Evolutionary conservation across 2,329 filamentous ascomycete genomes (phyloP).

Genomic region (Trichoderma sp.): DNA sequence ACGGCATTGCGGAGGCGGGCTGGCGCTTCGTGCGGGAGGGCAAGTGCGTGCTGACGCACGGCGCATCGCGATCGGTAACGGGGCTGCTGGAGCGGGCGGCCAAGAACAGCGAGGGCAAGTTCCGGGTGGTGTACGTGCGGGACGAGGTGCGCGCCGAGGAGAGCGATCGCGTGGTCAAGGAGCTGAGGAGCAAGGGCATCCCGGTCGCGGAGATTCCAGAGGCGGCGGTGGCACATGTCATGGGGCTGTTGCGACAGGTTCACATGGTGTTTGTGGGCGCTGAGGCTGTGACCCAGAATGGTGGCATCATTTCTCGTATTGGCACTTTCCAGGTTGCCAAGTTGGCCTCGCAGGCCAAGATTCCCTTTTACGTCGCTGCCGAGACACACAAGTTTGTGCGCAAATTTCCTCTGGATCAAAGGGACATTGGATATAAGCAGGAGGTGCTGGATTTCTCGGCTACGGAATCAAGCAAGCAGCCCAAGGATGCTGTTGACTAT

Average conservation of each 20-base stretch:
- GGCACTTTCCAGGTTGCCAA: conserved; percentile 85
- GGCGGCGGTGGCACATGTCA: conserved; percentile 75
- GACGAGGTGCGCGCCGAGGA: conserved; percentile 61
- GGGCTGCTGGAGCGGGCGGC: conserved; percentile 72
- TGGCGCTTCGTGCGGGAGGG: conserved; percentile 78
- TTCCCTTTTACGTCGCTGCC: conserved; percentile 86
- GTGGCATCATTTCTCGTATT: conserved; percentile 86
- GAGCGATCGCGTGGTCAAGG: conserved; percentile 70
- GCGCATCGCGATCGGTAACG: conserved; percentile 82
- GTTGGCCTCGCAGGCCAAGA: conserved; percentile 69
- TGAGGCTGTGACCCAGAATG: conserved; percentile 92
- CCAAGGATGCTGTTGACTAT: conserved; percentile 68
- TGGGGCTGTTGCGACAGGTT: conserved; percentile 60
- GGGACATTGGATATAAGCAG: conserved; percentile 79
- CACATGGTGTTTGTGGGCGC: conserved; percentile 69
- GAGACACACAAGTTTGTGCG: conserved; percentile 98
- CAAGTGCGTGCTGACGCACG: conserved; percentile 84
- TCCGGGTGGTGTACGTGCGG: conserved; percentile 81
- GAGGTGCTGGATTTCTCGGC: conserved; percentile 74
- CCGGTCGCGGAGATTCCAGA: conserved; percentile 69
- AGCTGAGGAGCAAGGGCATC: conserved; percentile 73
- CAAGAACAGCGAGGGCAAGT: conserved; percentile 64
- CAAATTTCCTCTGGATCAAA: conserved; percentile 80
- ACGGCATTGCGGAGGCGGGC: conserved; percentile 80
- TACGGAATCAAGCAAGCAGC: conserved; percentile 50